A percentile compares a stretch with the other conserved stretches of the same genome.
Conservation (phyloP, 441 rosid species). For the Arabidopsis lyrata region DNA sequence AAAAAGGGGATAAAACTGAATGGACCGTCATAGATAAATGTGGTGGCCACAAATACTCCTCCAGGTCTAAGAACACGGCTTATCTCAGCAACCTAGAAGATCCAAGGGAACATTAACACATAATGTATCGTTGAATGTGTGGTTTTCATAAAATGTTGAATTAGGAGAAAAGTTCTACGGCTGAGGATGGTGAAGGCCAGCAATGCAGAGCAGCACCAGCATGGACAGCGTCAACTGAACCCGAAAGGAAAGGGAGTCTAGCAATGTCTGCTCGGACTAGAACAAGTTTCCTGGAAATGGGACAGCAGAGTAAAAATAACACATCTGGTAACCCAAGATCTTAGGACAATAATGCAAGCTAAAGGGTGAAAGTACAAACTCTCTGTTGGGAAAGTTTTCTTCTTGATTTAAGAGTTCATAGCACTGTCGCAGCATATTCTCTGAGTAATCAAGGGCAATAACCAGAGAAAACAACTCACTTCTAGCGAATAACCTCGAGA, state of each 20-base stretch:
- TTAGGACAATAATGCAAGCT: background rate
- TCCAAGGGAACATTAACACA: conserved; percentile 14
- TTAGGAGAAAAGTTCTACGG: conserved; percentile 53
- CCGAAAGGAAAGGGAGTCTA: conserved; percentile 75
- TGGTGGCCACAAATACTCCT: conserved; percentile 85
- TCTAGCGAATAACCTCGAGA: conserved; percentile 76
- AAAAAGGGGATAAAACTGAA: conserved; percentile 55
- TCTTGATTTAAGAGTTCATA: conserved; percentile 67
- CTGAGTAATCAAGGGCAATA: conserved; percentile 86
- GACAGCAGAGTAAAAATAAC: conserved; percentile 1
- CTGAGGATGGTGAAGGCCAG: conserved; percentile 90
- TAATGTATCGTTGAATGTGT: background rate
- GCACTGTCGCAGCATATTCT: conserved; percentile 84
- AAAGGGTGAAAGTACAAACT: conserved; percentile 49
- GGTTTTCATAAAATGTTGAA: background rate
- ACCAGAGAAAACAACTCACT: conserved; percentile 77
- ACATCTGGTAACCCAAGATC: background rate
- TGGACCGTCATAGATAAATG: conserved; percentile 70
- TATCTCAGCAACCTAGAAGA: conserved; percentile 82
- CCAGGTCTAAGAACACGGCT: conserved; percentile 86
- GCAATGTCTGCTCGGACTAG: conserved; percentile 91
- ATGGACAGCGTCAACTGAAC: conserved; percentile 90
- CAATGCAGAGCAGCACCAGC: conserved; percentile 96
- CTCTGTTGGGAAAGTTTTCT: conserved; percentile 67
- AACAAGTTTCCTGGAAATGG: conserved; percentile 61